Conservation (phyloP, 352 stramenopile species). For the Phytophthora ramorum region DNA sequence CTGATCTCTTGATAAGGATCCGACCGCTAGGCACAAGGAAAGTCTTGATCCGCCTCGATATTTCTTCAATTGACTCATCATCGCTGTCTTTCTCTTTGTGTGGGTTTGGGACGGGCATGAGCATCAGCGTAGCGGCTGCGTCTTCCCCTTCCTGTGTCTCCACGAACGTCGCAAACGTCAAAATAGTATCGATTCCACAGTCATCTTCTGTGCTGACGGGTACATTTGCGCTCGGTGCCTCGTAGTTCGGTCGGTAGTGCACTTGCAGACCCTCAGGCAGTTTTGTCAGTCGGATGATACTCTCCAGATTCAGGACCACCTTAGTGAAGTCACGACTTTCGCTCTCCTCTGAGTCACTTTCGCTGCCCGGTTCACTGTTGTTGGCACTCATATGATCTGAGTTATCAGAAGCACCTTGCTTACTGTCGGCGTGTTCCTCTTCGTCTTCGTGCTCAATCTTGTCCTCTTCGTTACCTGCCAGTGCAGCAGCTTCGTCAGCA, state of each 20-base stretch:
- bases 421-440: conserved; percentile 30
- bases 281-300: conserved; percentile 85
- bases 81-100: conserved; percentile 21
- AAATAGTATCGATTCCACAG: conserved; percentile 55
- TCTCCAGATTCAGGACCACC: conserved; percentile 79
- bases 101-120: conserved; percentile 59
- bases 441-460: conserved; percentile 16
- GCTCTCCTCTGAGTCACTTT: conserved; percentile 51
- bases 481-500: background rate
- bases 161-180: conserved; percentile 79
- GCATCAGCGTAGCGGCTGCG: conserved; percentile 54
- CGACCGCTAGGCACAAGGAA: conserved; percentile 77
- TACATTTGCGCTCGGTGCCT: conserved; percentile 42
- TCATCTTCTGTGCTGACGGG: conserved; percentile 35
- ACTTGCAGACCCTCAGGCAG: conserved; percentile 82
- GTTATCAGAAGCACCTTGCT: conserved; percentile 18
- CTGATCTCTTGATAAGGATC: conserved; percentile 51
- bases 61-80: conserved; percentile 58
- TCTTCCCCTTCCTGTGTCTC: conserved; percentile 53
- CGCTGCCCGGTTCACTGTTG: conserved; percentile 51
- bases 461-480: conserved; percentile 10
- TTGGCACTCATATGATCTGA: conserved; percentile 29
- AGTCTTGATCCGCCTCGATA: conserved; percentile 64
- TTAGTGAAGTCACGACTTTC: conserved; percentile 59
- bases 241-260: conserved; percentile 82